phyloP scores from a whole-genome alignment of 768 basidiomycete species.

The Steccherinum ochraceum region DNA sequence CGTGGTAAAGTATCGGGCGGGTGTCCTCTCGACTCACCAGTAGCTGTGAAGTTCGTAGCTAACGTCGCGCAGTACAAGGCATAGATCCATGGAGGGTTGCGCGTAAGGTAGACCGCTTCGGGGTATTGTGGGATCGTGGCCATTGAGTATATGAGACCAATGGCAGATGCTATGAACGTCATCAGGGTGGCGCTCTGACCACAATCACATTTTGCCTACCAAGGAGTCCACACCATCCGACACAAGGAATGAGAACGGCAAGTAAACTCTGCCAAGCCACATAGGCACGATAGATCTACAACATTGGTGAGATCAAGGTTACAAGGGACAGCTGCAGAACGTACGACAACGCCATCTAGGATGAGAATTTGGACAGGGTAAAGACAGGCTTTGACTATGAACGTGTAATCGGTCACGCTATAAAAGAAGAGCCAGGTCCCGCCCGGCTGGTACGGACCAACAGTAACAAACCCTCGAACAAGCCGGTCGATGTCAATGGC shows the following conservation, averaged over 20 bases:
- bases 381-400: conserved; percentile 1
- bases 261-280: conserved; percentile 25
- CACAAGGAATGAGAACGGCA: conserved; percentile 20
- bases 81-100: conserved; percentile 25
- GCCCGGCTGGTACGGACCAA: conserved; percentile 4
- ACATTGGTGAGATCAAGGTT: too few species aligned
- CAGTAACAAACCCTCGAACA: neutral
- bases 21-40: conserved; percentile 22
- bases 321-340: neutral
- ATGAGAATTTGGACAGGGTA: conserved; percentile 1
- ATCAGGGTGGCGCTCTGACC: neutral
- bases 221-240: conserved; percentile 24
- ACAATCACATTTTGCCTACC: conserved; percentile 13
- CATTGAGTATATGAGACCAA: conserved; percentile 9
- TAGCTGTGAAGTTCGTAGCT: conserved; percentile 24
- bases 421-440: conserved; percentile 1
- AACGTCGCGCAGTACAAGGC: conserved; percentile 26
- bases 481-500: neutral
- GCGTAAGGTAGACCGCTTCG: conserved; percentile 23
- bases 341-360: conserved; percentile 1
- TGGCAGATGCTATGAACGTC: conserved; percentile 14
- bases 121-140: conserved; percentile 4
- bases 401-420: neutral
- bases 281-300: conserved; percentile 18
- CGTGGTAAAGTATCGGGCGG: too few species aligned